Evolutionary conservation across 495 filamentous ascomycete species (phyloP).

Genomic region (Trichoderma parareesei): DNA sequence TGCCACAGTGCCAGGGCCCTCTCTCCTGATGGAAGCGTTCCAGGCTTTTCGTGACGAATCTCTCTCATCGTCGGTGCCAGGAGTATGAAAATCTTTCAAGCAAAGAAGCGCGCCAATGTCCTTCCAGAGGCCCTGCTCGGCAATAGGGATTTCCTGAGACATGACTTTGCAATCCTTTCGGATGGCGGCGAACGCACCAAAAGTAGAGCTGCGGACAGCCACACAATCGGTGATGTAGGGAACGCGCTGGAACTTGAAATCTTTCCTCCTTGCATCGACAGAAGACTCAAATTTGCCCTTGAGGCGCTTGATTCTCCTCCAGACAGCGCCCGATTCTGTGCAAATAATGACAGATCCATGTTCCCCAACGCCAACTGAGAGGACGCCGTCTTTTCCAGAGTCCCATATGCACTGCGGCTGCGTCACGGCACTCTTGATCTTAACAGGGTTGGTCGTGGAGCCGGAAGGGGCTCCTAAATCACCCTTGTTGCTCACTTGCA

Average conservation of each 20-base stretch:
- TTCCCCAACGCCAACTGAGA: conserved; percentile 80
- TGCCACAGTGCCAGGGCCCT: conserved; percentile 29
- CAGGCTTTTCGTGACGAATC: conserved; percentile 30
- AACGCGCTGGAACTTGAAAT: conserved; percentile 89
- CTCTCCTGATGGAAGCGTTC: conserved; percentile 18
- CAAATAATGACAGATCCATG: conserved; percentile 94
- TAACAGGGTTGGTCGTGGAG: conserved; percentile 84
- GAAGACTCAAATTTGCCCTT: conserved; percentile 65
- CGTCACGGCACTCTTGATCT: conserved; percentile 71
- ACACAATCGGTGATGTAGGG: conserved; percentile 76
- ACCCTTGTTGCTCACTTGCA: conserved; percentile 57
- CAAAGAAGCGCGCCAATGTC: conserved; percentile 64
- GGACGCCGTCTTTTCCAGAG: conserved; percentile 71
- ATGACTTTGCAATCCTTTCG: conserved; percentile 81
- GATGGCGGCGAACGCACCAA: conserved; percentile 81
- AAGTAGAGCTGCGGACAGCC: conserved; percentile 76
- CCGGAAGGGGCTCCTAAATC: conserved; percentile 51
- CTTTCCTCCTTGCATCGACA: conserved; percentile 54
- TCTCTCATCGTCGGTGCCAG: conserved; percentile 20
- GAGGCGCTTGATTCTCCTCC: conserved; percentile 71
- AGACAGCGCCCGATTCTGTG: conserved; percentile 85
- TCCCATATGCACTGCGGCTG: conserved; percentile 77
- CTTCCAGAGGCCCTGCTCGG: conserved; percentile 58
- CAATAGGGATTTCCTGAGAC: conserved; percentile 59
- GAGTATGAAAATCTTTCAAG: conserved; percentile 40